phyloP scores from a whole-genome alignment of 2,329 filamentous ascomycete genomes.

The Nemania abortiva region DNA sequence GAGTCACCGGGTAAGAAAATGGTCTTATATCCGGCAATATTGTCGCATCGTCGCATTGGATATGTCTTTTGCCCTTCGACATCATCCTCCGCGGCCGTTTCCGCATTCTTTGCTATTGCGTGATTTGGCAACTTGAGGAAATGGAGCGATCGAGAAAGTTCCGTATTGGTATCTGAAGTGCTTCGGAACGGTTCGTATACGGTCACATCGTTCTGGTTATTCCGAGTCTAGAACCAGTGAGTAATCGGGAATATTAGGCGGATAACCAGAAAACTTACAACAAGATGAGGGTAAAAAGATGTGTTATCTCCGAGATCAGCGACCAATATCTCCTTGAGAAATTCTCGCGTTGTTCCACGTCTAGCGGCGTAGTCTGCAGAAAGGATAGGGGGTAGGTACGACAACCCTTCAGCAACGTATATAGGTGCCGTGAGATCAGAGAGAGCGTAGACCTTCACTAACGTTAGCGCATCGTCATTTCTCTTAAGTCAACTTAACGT shows the following conservation, averaged over 20 bases:
- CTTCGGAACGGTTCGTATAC: conserved; percentile 85
- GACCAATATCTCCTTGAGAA: conserved; percentile 82
- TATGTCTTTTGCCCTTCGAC: conserved; percentile 61
- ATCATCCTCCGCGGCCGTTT: conserved; percentile 64
- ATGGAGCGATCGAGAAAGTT: conserved; percentile 70
- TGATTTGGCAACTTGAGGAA: conserved; percentile 83
- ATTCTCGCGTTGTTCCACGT: conserved; percentile 78
- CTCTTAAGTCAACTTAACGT: conserved; percentile 52
- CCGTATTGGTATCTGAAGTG: conserved; percentile 53
- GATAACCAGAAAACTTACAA: conserved; percentile 67
- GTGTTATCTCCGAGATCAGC: conserved; percentile 85
- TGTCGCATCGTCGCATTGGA: conserved; percentile 68
- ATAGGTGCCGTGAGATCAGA: conserved; percentile 78
- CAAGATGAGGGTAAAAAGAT: conserved; percentile 79
- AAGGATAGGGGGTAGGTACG: conserved; percentile 81
- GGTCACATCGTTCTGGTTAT: conserved; percentile 82
- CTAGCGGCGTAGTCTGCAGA: conserved; percentile 77
- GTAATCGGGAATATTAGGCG: not conserved
- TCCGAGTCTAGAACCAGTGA: conserved; percentile 71
- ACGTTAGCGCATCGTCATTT: conserved; percentile 13
- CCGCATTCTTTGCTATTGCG: conserved; percentile 69
- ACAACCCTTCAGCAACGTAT: conserved; percentile 80
- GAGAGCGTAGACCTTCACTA: conserved; percentile 77
- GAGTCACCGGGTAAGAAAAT: conserved; percentile 86
- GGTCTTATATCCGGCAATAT: conserved; percentile 81